phyloP scores from a whole-genome alignment of 2,329 filamentous ascomycete genomes.

The Moelleriella libera region DNA sequence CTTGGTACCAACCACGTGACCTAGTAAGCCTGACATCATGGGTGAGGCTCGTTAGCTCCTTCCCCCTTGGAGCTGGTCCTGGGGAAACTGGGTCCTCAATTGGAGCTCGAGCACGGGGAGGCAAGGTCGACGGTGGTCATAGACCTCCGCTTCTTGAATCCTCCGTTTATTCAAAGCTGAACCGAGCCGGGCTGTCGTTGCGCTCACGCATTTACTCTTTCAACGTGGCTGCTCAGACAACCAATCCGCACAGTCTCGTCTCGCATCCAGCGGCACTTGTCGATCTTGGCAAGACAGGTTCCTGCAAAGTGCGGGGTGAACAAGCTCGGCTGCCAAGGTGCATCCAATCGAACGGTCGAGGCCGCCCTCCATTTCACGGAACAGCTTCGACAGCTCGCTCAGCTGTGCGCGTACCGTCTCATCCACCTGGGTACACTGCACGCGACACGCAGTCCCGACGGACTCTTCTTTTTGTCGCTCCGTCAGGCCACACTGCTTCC shows the following conservation, averaged over 20 bases:
- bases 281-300: neutral
- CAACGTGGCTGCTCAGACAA: too few relatives aligned
- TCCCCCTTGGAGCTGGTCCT: neutral
- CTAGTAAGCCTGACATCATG: neutral
- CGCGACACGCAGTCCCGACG: neutral
- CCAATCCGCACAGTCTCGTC: too few relatives aligned
- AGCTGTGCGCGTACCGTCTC: neutral
- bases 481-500: neutral
- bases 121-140: neutral
- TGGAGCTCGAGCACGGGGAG: neutral
- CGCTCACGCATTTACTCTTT: too few relatives aligned
- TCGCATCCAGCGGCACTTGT: too few relatives aligned
- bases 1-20: neutral
- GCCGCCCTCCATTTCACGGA: constrained; percentile 14
- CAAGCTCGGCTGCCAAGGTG: constrained; percentile 7
- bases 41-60: neutral
- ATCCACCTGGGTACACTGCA: neutral
- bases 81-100: neutral
- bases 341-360: constrained; percentile 14
- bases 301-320: constrained; percentile 11
- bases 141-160: neutral
- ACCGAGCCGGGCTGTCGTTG: too few relatives aligned
- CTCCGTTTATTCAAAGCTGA: too few relatives aligned
- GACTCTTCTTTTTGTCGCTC: neutral
- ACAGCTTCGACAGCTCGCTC: constrained; percentile 3